Evolutionary conservation across 139 green algal species (phyloP).

Genomic region (Chlamydomonas eustigma): DNA sequence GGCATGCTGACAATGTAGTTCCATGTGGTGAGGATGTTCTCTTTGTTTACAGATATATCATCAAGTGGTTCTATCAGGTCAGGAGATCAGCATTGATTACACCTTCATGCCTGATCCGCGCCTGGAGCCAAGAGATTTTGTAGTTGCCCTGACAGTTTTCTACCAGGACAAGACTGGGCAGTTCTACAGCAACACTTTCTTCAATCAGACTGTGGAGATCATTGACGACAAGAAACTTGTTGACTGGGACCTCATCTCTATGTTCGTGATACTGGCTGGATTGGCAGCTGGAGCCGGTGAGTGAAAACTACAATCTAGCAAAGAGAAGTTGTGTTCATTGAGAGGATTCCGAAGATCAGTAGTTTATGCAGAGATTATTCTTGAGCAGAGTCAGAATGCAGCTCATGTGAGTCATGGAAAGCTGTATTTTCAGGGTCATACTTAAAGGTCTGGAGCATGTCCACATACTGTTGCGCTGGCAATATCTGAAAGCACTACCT

Average conservation of each 20-base stretch:
- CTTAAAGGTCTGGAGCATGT: too few relatives aligned
- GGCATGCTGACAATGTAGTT: neutral
- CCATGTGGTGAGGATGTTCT: neutral
- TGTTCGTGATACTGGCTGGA: slow-evolving; percentile 44
- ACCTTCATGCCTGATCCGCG: slow-evolving; percentile 51
- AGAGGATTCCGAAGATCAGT: too few relatives aligned
- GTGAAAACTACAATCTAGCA: too few relatives aligned
- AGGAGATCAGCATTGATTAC: slow-evolving; percentile 63
- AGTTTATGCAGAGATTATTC: neutral
- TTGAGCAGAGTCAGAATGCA: neutral
- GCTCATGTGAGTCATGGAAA: neutral
- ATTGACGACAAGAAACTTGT: slow-evolving; percentile 49
- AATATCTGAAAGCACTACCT: too few relatives aligned
- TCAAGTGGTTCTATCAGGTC: slow-evolving; percentile 33
- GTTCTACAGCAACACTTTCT: slow-evolving; percentile 54
- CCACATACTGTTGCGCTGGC: too few relatives aligned
- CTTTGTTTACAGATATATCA: slow-evolving; percentile 42
- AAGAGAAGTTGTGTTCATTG: too few relatives aligned
- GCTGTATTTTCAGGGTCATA: neutral
- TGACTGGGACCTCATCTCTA: slow-evolving; percentile 62
- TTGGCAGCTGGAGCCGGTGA: slow-evolving; percentile 43
- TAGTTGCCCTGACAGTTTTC: slow-evolving; percentile 48
- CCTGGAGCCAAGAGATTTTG: slow-evolving; percentile 45
- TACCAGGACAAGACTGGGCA: slow-evolving; percentile 24
- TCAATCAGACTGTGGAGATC: slow-evolving; percentile 72